Base-by-base conservation (phyloP, 1,284 basidiomycete species). In the Cutaneotrichosporon cyanovorans region DNA sequence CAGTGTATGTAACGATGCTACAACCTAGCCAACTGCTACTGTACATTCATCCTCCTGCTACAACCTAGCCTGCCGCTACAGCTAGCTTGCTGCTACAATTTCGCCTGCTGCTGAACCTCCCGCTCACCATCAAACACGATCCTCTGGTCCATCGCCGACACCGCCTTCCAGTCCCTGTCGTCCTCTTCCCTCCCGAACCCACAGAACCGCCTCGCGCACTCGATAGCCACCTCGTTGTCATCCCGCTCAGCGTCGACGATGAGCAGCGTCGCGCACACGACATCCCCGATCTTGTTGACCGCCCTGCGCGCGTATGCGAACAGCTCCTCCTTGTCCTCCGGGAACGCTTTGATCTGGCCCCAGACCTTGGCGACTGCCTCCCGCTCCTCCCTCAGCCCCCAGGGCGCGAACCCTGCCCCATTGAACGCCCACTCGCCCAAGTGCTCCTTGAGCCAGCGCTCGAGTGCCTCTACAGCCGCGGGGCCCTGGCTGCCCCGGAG, bases 161-260 rank as follows among this genome's bases (percentile, higher is more conserved):
- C 37, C 15, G 32, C 33, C 16, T 18, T 33, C 52, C 52, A 54
- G 19, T 36, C 23, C 0, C 21, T 20, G 2, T 19, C 19, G 1
- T 23, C n/a, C 5, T 6, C 11, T 19, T 32, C 41, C 28, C 34
- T 12, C n/a, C 43, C 22, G 16, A 41, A 25, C n/a, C 37, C 9
- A 1, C 32, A 42, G 12, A 54, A 54, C n/a, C 52, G 42, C 11
- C 28, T 19, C 2, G 52, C 52, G 10, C 43, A 42, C 34, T 47
- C 52, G 15, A 31, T 18, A 0, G 52, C 52, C 8, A 48, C 40
- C 4, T n/a, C 35, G 42, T 50, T 40, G 3, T 20, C 21, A 30
- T 54, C 52, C 11, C 45, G 25, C 42, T 50, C 37, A 4, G 52
- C 52, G 28, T 54, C 48, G 18, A 40, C 40, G 33, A 54, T n/a